Conservation (phyloP, 345 rosid species). For the Cochlearia excelsa region DNA sequence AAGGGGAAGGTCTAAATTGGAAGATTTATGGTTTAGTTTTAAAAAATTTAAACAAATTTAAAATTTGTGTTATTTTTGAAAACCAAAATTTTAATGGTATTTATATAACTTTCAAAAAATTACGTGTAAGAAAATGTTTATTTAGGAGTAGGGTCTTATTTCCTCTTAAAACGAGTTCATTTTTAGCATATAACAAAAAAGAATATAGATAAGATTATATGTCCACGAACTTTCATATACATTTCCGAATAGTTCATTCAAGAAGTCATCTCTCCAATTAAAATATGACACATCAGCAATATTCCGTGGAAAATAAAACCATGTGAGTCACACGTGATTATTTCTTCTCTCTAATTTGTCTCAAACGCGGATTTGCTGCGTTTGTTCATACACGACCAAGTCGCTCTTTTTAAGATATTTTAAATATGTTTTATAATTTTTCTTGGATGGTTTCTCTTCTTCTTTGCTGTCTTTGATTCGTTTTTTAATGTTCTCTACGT, state of each 20-base stretch:
- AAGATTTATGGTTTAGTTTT: too few species aligned
- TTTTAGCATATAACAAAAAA: background rate
- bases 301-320: constrained; percentile 5
- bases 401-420: constrained; percentile 3
- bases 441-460: constrained; percentile 15
- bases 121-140: too few species aligned
- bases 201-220: background rate
- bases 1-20: too few species aligned
- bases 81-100: too few species aligned
- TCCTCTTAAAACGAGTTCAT: background rate
- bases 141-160: too few species aligned
- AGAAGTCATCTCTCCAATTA: constrained; percentile 13
- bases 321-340: constrained; percentile 19
- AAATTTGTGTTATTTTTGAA: too few species aligned
- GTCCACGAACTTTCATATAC: constrained; percentile 22
- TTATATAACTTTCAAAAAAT: too few species aligned
- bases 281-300: constrained; percentile 20
- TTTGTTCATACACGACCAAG: constrained; percentile 25
- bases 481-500: constrained; percentile 34
- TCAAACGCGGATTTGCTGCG: constrained; percentile 33
- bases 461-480: constrained; percentile 27
- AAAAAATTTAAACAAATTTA: too few species aligned
- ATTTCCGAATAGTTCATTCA: constrained; percentile 15
- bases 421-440: background rate
- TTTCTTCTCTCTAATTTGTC: background rate